These are phyloP conservation scores for Pseudogymnoascus pannorum DNA, from an alignment of 2,329 filamentous ascomycete species.

Conservation along the genomic window DNA sequence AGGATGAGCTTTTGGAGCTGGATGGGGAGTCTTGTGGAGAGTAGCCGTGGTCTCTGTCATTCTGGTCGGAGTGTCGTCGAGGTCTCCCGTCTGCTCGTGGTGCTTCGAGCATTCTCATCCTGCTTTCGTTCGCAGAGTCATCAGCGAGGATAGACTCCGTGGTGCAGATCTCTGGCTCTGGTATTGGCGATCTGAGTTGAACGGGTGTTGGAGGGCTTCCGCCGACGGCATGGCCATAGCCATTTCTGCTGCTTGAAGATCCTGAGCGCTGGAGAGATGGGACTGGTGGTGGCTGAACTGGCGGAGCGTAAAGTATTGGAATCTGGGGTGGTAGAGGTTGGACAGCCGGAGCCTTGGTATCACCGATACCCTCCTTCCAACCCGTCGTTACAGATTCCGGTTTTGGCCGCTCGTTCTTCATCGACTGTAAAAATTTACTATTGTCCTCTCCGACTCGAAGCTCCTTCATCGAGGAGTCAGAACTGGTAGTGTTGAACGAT, in stretches of 20 bases:
- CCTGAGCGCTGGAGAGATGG: neutral
- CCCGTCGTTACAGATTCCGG: conserved; percentile 16
- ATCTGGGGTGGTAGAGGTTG: neutral
- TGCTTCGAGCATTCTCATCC: neutral
- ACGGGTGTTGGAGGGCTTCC: neutral
- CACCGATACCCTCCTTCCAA: neutral
- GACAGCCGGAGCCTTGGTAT: neutral
- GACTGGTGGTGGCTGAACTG: neutral
- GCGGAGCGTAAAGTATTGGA: neutral
- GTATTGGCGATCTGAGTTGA: conserved; percentile 2
- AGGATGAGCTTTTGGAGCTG: neutral
- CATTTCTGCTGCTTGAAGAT: neutral
- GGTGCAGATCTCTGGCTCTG: conserved; percentile 11
- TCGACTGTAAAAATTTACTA: conserved; percentile 26
- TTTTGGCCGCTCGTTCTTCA: conserved; percentile 23
- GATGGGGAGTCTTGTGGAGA: neutral
- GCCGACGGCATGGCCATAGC: neutral
- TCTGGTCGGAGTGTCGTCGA: neutral
- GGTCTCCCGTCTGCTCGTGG: neutral
- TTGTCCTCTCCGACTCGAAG: conserved; percentile 25
- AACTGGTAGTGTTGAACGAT: conserved; percentile 20
- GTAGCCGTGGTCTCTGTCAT: neutral
- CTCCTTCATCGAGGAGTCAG: conserved; percentile 20
- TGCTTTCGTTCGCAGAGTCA: conserved; percentile 3
- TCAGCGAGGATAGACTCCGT: conserved; percentile 10